Evolutionary conservation across 805 yeast species (phyloP).

Genomic region (Candida rishiriensis): DNA sequence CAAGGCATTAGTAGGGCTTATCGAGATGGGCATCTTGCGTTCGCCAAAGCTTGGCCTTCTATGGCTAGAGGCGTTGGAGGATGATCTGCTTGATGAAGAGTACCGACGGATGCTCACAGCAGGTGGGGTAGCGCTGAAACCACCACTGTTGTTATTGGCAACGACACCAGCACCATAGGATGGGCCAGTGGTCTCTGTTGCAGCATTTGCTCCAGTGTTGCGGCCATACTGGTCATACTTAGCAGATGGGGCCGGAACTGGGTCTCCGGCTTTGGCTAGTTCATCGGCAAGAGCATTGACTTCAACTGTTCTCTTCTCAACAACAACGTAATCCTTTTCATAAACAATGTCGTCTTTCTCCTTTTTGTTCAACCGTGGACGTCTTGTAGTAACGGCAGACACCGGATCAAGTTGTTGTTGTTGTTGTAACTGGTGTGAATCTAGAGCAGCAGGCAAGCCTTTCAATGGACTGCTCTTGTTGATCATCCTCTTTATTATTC

Average conservation of each 20-base stretch:
- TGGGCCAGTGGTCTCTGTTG: neutral
- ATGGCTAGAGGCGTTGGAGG: conserved; percentile 41
- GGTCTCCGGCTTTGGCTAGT: conserved; percentile 51
- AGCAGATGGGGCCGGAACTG: conserved; percentile 25
- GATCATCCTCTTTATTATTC: conserved; percentile 41
- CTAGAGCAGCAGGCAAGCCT: neutral
- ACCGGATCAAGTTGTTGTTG: neutral
- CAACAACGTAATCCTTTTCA: conserved; percentile 89
- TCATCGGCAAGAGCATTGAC: conserved; percentile 96
- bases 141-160: neutral
- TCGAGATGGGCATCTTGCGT: conserved; percentile 61
- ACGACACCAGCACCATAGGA: neutral
- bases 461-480: conserved; percentile 36
- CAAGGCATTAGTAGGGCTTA: conserved; percentile 82
- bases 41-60: conserved; percentile 62
- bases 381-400: neutral
- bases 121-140: neutral
- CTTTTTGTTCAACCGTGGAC: conserved; percentile 4
- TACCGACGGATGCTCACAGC: conserved; percentile 29
- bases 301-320: conserved; percentile 91
- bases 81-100: conserved; percentile 39
- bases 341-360: conserved; percentile 40
- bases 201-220: conserved; percentile 1
- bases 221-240: too few relatives aligned
- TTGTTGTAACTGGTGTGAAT: neutral